Conservation (phyloP, 2,329 filamentous ascomycete species). For the Chaetothyriales sp. region DNA sequence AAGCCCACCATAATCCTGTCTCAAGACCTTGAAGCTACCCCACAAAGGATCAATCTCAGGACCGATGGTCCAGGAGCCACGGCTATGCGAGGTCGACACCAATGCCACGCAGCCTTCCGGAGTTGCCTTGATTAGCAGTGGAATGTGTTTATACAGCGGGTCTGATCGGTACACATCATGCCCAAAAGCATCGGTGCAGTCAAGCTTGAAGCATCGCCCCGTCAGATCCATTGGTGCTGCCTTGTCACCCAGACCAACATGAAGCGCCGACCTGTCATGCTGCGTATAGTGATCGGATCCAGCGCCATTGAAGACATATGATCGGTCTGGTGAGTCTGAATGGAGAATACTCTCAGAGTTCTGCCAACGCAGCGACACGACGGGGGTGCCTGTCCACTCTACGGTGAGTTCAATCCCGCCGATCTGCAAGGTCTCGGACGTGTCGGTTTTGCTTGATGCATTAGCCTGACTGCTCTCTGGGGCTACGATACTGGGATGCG, state of each 20-base stretch:
- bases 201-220: slow-evolving; percentile 51
- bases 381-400: slow-evolving; percentile 45
- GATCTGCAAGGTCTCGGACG: slow-evolving; percentile 31
- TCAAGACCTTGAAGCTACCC: slow-evolving; percentile 61
- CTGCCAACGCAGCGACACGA: slow-evolving; percentile 43
- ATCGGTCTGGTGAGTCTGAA: slow-evolving; percentile 49
- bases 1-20: slow-evolving; percentile 57
- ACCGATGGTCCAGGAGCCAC: slow-evolving; percentile 53
- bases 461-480: slow-evolving; percentile 29
- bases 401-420: slow-evolving; percentile 41
- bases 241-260: slow-evolving; percentile 61
- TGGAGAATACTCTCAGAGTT: slow-evolving; percentile 42
- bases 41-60: slow-evolving; percentile 64
- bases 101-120: slow-evolving; percentile 51
- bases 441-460: slow-evolving; percentile 19
- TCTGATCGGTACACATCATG: slow-evolving; percentile 60
- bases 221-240: slow-evolving; percentile 59
- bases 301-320: slow-evolving; percentile 48
- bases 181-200: slow-evolving; percentile 58
- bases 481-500: slow-evolving; percentile 35
- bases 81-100: slow-evolving; percentile 53
- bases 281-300: slow-evolving; percentile 53
- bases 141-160: slow-evolving; percentile 64
- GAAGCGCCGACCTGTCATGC: slow-evolving; percentile 49
- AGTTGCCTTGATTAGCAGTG: slow-evolving; percentile 55